Conservation (phyloP, 140 eudicot species). For the Erigeron philadelphicus region DNA sequence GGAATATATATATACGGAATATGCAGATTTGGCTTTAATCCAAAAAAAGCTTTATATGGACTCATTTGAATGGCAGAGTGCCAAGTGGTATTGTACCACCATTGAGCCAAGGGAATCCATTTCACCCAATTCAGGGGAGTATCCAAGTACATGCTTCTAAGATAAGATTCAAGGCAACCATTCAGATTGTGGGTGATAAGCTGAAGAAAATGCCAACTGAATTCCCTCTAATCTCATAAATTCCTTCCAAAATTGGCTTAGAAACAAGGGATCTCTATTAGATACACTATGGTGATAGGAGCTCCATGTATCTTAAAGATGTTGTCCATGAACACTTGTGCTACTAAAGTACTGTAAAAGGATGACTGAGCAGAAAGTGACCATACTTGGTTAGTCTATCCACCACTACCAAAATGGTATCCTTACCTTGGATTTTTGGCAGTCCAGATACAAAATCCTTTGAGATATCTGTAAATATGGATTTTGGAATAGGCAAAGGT, state of each 20-base stretch:
- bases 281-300: background rate
- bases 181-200: background rate
- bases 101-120: too few species aligned
- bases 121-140: too few species aligned
- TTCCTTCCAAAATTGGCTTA: background rate
- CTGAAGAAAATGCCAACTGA: background rate
- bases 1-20: too few species aligned
- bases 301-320: background rate
- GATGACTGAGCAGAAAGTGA: background rate
- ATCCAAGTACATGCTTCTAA: too few species aligned
- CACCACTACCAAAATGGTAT: background rate
- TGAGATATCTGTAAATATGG: background rate
- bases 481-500: background rate
- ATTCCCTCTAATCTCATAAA: too few species aligned
- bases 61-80: too few species aligned
- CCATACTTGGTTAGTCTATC: background rate
- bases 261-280: background rate
- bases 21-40: too few species aligned
- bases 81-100: too few species aligned
- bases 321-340: background rate
- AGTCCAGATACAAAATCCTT: background rate
- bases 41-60: too few species aligned
- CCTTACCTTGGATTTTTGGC: background rate
- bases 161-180: background rate
- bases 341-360: background rate